Evolutionary conservation across 2,329 filamentous ascomycete species (phyloP), one percentile per base, ranked within the genome.

Genomic region (Aspergillus fischeri): DNA sequence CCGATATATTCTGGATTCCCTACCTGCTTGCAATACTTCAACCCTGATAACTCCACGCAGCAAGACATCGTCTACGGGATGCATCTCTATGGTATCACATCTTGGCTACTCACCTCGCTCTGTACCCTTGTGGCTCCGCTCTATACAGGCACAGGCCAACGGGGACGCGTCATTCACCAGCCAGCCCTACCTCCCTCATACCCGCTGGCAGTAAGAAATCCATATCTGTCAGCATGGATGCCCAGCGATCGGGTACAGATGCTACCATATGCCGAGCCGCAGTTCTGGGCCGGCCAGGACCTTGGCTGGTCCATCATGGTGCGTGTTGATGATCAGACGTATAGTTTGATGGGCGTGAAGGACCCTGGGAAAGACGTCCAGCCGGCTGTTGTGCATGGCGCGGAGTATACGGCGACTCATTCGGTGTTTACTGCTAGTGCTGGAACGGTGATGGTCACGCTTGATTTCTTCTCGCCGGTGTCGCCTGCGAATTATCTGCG

Each of bases 381-480:
- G 41, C 63, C 73, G 21, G 76, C 73, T 4, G 64, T 64, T 9
- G 69, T 77, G 32, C 65, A 60, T 2, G 68, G 62, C 25, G 73
- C 72, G 0, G 68, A 74, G 50, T 78, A 74, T 63, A 78, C 74
- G 1, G 68, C 75, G 4, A 78, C 76, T 0, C 77, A 77, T 61
- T 72, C 74, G 4, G 60, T 72, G 4, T 78, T 79, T 56, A 71
- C 64, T 6, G 65, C 78, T 11, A 66, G 63, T 38, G 76, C 76
- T 17, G 75, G 75, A 0, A 38, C 63, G 11, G 70, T 70, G 6
- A 67, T 54, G 10, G 65, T 78, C 38, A 71, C 65, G 0, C 59
- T 79, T 32, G 77, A 79, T 58, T 79, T 79, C 58, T 74, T 79
- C 57, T 78, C 77, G 14, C 77, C 76, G 0, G 72, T 79, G 4